Evolutionary conservation across 176 grass and related monocot genomes (phyloP).

Genomic region (Hyparrhenia diplandra): DNA sequence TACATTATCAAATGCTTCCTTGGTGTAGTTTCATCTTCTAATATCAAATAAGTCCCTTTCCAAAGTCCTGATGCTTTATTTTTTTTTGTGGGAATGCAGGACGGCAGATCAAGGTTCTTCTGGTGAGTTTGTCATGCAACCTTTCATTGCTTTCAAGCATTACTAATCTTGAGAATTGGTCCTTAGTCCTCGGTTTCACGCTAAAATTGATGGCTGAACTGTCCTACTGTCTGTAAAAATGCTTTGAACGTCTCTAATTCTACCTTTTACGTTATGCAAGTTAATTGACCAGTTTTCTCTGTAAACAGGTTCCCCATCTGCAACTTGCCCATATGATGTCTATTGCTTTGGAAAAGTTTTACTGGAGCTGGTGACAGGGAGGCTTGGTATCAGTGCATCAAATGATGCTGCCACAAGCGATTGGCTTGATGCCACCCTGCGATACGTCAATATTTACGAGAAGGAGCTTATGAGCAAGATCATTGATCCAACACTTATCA

Average conservation of each 20-base stretch:
- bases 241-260: background rate
- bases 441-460: constrained; percentile 77
- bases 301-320: constrained; percentile 58
- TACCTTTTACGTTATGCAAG: background rate
- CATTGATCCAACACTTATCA: constrained; percentile 80
- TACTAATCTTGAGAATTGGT: too few relatives aligned
- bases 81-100: constrained; percentile 49
- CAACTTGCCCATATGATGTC: constrained; percentile 74
- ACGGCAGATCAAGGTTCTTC: constrained; percentile 66
- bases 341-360: constrained; percentile 91
- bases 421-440: constrained; percentile 69
- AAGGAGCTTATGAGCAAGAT: constrained; percentile 93
- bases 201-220: too few relatives aligned
- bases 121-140: constrained; percentile 42
- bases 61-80: constrained; percentile 21
- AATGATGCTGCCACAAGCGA: constrained; percentile 53
- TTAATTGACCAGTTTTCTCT: constrained; percentile 2
- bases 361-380: constrained; percentile 87
- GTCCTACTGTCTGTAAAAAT: too few relatives aligned
- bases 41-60: background rate
- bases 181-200: too few relatives aligned
- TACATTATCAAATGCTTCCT: background rate
- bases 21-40: constrained; percentile 2
- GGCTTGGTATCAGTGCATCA: constrained; percentile 66
- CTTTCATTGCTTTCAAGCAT: background rate